Conservation (phyloP, 83 land plant genomes). For the Diphasiastrum complanatum region DNA sequence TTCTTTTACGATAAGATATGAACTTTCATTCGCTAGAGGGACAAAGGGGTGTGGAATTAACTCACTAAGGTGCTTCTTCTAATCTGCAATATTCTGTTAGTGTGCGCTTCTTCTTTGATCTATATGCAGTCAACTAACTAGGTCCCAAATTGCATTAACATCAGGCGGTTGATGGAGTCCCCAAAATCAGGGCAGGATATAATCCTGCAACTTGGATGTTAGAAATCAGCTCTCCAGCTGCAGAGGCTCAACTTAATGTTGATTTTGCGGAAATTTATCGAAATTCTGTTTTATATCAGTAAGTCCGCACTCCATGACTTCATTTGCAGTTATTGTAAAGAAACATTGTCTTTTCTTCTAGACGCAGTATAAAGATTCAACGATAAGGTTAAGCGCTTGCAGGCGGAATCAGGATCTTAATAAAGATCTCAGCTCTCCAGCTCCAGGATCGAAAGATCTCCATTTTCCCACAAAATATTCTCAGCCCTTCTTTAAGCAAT, state of each 20-base stretch:
- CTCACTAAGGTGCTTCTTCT: no score
- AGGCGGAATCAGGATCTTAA: constrained; percentile 19
- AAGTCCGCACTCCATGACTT: neutral
- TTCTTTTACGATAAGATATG: no score
- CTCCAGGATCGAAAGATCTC: constrained; percentile 13
- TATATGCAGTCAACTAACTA: no score
- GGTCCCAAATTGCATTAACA: no score
- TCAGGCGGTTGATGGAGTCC: constrained; percentile 21
- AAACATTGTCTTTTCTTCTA: neutral
- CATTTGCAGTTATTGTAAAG: neutral
- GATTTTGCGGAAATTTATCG: constrained; percentile 19
- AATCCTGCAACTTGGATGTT: constrained; percentile 25
- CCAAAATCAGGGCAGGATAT: constrained; percentile 17
- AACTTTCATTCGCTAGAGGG: no score
- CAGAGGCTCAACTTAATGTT: constrained; percentile 15
- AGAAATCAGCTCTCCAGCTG: constrained; percentile 16
- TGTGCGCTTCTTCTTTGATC: no score
- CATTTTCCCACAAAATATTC: constrained; percentile 23
- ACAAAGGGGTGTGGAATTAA: no score
- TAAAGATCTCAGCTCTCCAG: constrained; percentile 17
- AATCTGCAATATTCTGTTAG: no score
- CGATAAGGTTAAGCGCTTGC: neutral
- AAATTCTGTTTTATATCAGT: constrained; percentile 15
- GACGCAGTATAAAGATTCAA: no score
- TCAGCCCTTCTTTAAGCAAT: constrained; percentile 1